Evolutionary conservation across 306 rosid genomes (phyloP).

Genomic region (Vigna trinervia): DNA sequence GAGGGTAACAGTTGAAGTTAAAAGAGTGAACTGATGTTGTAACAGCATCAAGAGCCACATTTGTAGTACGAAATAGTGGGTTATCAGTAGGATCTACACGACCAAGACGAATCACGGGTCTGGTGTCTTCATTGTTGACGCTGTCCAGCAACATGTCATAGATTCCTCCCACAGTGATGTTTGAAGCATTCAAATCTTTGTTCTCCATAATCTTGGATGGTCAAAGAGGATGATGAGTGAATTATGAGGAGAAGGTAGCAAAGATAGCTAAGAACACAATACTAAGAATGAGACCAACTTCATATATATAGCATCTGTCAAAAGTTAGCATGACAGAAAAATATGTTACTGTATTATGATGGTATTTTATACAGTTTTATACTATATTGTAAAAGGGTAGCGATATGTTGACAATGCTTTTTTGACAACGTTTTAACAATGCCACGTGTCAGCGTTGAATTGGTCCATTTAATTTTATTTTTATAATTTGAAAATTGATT

Average conservation of each 20-base stretch:
- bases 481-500: too few species aligned
- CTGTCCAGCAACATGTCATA: conserved; percentile 36
- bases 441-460: too few species aligned
- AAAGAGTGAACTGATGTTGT: conserved; percentile 39
- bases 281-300: neutral
- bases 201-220: conserved; percentile 39
- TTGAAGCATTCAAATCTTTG: conserved; percentile 38
- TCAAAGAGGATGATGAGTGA: neutral
- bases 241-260: neutral
- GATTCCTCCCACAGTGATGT: conserved; percentile 50
- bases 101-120: conserved; percentile 47
- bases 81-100: conserved; percentile 57
- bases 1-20: conserved; percentile 60
- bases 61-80: conserved; percentile 44
- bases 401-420: too few species aligned
- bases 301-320: too few species aligned
- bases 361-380: too few species aligned
- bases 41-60: conserved; percentile 44
- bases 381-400: too few species aligned
- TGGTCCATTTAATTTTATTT: too few species aligned
- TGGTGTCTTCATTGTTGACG: conserved; percentile 40
- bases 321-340: too few species aligned
- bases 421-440: too few species aligned
- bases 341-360: too few species aligned
- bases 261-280: neutral